Percentiles rank a stretch among this genome's conserved stretches.
phyloP scores from a whole-genome alignment of 1,139 yeast genomes.

The Yamadazyma atmosphaerica region DNA sequence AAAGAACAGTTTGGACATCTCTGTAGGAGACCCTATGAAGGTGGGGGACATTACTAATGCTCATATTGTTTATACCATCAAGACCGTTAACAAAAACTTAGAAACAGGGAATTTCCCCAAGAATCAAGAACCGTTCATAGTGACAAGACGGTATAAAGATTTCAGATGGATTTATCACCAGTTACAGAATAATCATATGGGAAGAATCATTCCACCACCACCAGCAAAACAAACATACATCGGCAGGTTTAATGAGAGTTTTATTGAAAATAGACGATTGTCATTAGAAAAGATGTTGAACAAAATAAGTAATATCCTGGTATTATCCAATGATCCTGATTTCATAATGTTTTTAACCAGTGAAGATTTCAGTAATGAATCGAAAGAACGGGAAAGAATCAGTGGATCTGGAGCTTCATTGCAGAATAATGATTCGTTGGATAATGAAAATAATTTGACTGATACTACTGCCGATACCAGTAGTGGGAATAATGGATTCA shows the following conservation, averaged over 20 bases:
- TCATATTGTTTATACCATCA: conserved; percentile 84
- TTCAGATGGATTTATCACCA: conserved; percentile 90
- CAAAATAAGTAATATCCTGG: conserved; percentile 59
- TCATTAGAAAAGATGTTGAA: conserved; percentile 87
- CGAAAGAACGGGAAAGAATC: conserved; percentile 60
- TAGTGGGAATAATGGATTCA: conserved; percentile 50
- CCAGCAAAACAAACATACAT: conserved; percentile 89
- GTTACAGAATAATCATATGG: conserved; percentile 83
- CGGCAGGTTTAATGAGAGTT: conserved; percentile 84
- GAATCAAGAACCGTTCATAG: conserved; percentile 40
- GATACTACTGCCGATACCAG: conserved; percentile 25
- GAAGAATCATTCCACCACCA: conserved; percentile 92
- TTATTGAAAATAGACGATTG: conserved; percentile 80
- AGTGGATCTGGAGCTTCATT: conserved; percentile 54
- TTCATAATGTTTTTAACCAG: conserved; percentile 77
- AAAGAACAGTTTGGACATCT: conserved; percentile 50
- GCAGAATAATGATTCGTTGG: conserved; percentile 44
- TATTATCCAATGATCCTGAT: conserved; percentile 69
- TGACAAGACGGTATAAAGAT: conserved; percentile 78
- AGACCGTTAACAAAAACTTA: conserved; percentile 48
- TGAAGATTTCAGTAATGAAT: conserved; percentile 64
- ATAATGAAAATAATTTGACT: conserved; percentile 22
- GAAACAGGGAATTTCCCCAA: conserved; percentile 21
- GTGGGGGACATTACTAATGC: conserved; percentile 89
- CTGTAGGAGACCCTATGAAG: conserved; percentile 88